These are phyloP conservation scores for Gynochthodes officinalis DNA, from an alignment of 257 asterid species.

Conservation along the genomic window DNA sequence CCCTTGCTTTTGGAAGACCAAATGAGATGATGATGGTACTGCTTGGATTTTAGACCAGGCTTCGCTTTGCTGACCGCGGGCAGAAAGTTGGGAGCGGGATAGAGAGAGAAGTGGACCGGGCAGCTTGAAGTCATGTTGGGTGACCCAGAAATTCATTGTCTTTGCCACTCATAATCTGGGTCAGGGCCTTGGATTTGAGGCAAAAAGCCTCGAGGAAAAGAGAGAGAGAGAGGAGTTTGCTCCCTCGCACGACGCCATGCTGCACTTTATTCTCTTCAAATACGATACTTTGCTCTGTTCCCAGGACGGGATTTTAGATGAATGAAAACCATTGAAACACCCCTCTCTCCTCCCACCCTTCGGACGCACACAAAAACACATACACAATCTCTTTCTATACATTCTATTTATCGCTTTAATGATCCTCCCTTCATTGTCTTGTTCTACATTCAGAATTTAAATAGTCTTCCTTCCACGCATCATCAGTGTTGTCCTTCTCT, in stretches of 20 bases:
- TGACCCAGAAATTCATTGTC: constrained; percentile 24
- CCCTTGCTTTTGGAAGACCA: constrained; percentile 5
- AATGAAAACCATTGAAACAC: constrained; percentile 25
- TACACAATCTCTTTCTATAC: constrained; percentile 6
- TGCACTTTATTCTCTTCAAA: constrained; percentile 88
- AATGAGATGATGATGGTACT: constrained; percentile 22
- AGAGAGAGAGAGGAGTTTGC: constrained; percentile 17
- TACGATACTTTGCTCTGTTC: constrained; percentile 69
- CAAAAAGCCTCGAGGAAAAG: constrained; percentile 32
- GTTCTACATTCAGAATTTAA: constrained; percentile 13
- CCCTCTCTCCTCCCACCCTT: constrained; percentile 4
- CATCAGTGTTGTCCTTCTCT: constrained; percentile 18
- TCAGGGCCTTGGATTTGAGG: constrained; percentile 32
- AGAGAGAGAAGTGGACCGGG: constrained; percentile 28
- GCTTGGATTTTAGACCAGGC: constrained; percentile 31
- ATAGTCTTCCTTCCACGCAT: constrained; percentile 23
- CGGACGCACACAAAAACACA: constrained; percentile 13
- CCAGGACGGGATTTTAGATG: constrained; percentile 54
- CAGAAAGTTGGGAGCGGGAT: constrained; percentile 21
- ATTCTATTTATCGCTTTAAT: constrained; percentile 11
- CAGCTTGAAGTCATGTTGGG: constrained; percentile 20
- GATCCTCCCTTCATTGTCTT: constrained; percentile 24
- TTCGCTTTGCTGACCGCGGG: constrained; percentile 41
- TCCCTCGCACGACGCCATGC: constrained; percentile 26
- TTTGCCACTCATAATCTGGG: constrained; percentile 32